Percentiles rank a stretch among this genome's conserved stretches.
These are phyloP conservation scores for Yamadazyma sp. DNA, from an alignment of 1,139 yeast species.

Conservation along the genomic window DNA sequence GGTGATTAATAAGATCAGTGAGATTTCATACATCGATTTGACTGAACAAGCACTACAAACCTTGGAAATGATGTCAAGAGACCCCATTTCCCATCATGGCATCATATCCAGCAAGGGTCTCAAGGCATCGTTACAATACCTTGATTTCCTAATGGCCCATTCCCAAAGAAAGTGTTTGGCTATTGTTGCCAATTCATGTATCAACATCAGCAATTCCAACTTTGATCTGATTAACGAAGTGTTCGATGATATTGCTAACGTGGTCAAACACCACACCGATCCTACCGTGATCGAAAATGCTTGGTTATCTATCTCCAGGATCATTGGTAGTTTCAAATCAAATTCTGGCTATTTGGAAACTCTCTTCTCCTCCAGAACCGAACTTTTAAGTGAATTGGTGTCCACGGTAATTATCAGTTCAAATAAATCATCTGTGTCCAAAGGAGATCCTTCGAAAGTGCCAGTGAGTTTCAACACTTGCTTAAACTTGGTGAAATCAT, in stretches of 20 bases:
- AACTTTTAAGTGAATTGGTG: slow-evolving; percentile 27
- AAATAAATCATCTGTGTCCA: slow-evolving; percentile 21
- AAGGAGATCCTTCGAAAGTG: slow-evolving; percentile 17
- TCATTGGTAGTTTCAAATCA: slow-evolving; percentile 53
- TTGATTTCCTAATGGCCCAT: slow-evolving; percentile 87
- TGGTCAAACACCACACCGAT: slow-evolving; percentile 62
- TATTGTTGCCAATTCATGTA: slow-evolving; percentile 77
- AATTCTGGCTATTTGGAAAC: slow-evolving; percentile 47
- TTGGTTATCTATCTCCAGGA: slow-evolving; percentile 65
- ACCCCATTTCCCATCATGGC: slow-evolving; percentile 47
- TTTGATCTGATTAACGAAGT: slow-evolving; percentile 54
- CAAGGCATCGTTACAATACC: slow-evolving; percentile 64
- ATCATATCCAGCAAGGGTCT: slow-evolving; percentile 63
- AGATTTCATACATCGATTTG: slow-evolving; percentile 81
- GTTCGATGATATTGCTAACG: slow-evolving; percentile 61
- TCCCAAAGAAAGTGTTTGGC: slow-evolving; percentile 82
- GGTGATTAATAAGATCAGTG: slow-evolving; percentile 65
- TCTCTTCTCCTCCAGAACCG: slow-evolving; percentile 34
- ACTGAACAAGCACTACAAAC: slow-evolving; percentile 91
- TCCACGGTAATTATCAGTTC: slow-evolving; percentile 30
- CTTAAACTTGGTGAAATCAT: slow-evolving; percentile 42
- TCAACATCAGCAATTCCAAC: slow-evolving; percentile 43
- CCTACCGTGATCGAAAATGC: slow-evolving; percentile 65
- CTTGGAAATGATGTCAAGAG: slow-evolving; percentile 64
- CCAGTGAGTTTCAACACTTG: slow-evolving; percentile 32